Evolutionary conservation across 768 basidiomycete genomes (phyloP).

Genomic region (Asterophora lycoperdoides): DNA sequence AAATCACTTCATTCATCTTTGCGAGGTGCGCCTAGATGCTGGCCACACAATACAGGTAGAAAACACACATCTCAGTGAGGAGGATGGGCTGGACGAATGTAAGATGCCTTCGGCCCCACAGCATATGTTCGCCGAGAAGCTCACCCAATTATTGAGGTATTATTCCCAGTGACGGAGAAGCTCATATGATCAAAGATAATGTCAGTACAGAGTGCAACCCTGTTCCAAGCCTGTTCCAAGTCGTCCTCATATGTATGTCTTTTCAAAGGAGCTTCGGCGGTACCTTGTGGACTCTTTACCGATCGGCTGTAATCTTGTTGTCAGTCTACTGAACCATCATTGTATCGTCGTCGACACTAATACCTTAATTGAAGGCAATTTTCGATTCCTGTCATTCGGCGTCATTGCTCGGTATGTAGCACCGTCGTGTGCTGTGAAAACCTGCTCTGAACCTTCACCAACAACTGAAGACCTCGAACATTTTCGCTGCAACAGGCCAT

Average conservation of each 20-base stretch:
- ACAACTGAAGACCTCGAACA: slow-evolving; percentile 37
- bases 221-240: too few species aligned
- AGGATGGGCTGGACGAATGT: slow-evolving; percentile 55
- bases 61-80: slow-evolving; percentile 40
- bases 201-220: too few species aligned
- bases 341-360: background rate
- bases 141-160: slow-evolving; percentile 25
- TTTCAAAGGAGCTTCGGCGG: slow-evolving; percentile 28
- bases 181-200: slow-evolving; percentile 33
- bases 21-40: slow-evolving; percentile 28
- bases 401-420: slow-evolving; percentile 32
- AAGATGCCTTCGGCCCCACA: background rate
- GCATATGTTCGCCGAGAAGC: background rate
- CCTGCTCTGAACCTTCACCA: background rate
- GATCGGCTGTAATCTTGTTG: slow-evolving; percentile 32
- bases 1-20: background rate
- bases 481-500: slow-evolving; percentile 40
- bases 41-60: slow-evolving; percentile 47
- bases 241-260: background rate
- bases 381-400: slow-evolving; percentile 41
- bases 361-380: slow-evolving; percentile 18
- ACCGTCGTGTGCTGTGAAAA: background rate
- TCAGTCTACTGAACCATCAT: slow-evolving; percentile 17
- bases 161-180: slow-evolving; percentile 35
- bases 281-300: slow-evolving; percentile 36